A percentile compares a stretch with the other conserved stretches of the same genome.
Conservation (phyloP, 2,329 filamentous ascomycete species). For the Venturia asperata region DNA sequence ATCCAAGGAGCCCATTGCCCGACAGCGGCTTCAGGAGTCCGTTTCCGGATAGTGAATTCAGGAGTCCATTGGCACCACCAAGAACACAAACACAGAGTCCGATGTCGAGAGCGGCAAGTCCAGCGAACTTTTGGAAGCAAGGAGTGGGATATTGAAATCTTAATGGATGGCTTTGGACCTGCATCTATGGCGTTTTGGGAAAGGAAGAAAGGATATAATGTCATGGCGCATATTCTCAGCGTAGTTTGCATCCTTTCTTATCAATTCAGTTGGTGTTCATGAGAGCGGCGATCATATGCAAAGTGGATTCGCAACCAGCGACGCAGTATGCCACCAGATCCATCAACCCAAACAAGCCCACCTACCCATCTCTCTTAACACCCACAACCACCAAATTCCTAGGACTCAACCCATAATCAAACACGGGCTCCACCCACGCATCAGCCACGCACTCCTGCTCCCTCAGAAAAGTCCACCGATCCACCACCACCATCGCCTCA, state of each 20-base stretch:
- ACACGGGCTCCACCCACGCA: conserved; percentile 89
- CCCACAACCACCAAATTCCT: conserved; percentile 91
- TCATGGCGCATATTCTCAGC: neutral
- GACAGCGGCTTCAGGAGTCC: neutral
- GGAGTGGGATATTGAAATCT: conserved; percentile 2
- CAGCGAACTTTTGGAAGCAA: conserved; percentile 9
- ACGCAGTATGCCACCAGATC: no score
- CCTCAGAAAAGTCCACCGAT: conserved; percentile 78
- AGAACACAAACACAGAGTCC: conserved; percentile 1
- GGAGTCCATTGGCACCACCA: neutral
- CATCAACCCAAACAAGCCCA: no score
- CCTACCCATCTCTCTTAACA: neutral
- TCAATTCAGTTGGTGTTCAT: no score
- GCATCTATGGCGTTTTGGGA: neutral
- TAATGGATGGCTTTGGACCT: neutral
- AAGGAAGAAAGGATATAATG: neutral
- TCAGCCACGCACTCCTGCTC: conserved; percentile 66
- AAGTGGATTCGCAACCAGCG: no score
- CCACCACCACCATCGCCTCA: conserved; percentile 82
- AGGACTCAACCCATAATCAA: conserved; percentile 79
- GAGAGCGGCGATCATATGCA: no score
- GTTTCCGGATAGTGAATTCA: no score
- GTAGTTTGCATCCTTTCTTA: no score
- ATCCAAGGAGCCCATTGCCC: conserved; percentile 8
- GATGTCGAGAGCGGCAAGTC: conserved; percentile 6